Evolutionary conservation across 805 yeast genomes (phyloP).

Genomic region (Isabelozyma gotoi): DNA sequence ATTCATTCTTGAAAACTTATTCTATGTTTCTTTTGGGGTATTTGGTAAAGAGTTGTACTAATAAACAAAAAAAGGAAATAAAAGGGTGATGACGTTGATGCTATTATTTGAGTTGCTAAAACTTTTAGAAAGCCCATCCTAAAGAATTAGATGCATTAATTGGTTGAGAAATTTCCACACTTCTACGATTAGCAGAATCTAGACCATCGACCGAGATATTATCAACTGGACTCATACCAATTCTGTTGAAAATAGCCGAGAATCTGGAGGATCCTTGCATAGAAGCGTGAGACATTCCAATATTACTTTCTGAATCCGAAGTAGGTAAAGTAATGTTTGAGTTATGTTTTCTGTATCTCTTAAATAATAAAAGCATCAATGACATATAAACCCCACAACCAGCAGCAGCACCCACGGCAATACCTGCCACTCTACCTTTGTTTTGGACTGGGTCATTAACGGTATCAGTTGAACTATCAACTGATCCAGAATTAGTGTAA

Average conservation of each 20-base stretch:
- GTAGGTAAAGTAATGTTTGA: slow-evolving; percentile 38
- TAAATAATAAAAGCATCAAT: slow-evolving; percentile 54
- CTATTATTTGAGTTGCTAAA: neutral
- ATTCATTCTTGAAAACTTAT: too few species aligned
- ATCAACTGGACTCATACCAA: slow-evolving; percentile 5
- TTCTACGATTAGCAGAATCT: slow-evolving; percentile 30
- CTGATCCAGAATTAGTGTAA: slow-evolving; percentile 31
- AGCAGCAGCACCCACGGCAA: slow-evolving; percentile 78
- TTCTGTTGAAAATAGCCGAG: slow-evolving; percentile 27
- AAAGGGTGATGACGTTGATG: too few species aligned
- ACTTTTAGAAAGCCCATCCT: slow-evolving; percentile 52
- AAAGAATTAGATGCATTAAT: slow-evolving; percentile 69
- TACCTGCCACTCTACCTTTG: slow-evolving; percentile 61
- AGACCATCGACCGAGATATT: slow-evolving; percentile 7
- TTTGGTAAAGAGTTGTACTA: too few species aligned
- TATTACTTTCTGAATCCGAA: slow-evolving; percentile 38
- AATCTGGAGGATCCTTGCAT: slow-evolving; percentile 20
- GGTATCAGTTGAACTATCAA: slow-evolving; percentile 21
- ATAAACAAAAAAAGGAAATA: too few species aligned
- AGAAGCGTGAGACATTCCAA: slow-evolving; percentile 20
- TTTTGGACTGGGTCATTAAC: slow-evolving; percentile 12
- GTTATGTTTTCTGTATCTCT: slow-evolving; percentile 46
- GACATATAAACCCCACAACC: slow-evolving; percentile 72
- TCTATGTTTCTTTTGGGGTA: too few species aligned
- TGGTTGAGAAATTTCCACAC: slow-evolving; percentile 58